A percentile compares a stretch with the other conserved stretches of the same genome.
Conservation (phyloP, 805 yeast species). For the Lipomyces japonicus region DNA sequence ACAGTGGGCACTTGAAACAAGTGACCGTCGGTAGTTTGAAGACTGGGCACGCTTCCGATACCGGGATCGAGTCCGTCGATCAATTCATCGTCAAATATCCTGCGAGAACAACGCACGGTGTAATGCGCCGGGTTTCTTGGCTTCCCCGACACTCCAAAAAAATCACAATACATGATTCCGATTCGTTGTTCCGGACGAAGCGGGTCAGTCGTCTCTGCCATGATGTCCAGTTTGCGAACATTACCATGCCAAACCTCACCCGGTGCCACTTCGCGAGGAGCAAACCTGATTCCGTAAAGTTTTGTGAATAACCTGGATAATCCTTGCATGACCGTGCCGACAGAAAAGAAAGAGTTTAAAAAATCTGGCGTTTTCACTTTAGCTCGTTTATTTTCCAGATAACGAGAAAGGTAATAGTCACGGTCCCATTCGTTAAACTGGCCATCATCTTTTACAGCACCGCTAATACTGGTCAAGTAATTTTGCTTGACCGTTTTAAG, state of each 20-base stretch:
- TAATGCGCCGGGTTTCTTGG: slow-evolving; percentile 85
- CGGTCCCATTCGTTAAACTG: slow-evolving; percentile 86
- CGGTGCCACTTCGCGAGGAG: slow-evolving; percentile 55
- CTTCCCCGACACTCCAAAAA: slow-evolving; percentile 73
- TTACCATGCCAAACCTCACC: slow-evolving; percentile 90
- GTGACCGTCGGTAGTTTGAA: slow-evolving; percentile 39
- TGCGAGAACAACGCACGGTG: slow-evolving; percentile 91
- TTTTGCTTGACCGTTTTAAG: slow-evolving; percentile 44
- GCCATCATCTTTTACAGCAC: slow-evolving; percentile 33
- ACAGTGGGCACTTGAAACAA: slow-evolving; percentile 82
- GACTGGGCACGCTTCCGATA: slow-evolving; percentile 23
- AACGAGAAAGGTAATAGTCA: slow-evolving; percentile 53
- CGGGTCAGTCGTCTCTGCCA: slow-evolving; percentile 54
- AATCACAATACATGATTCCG: slow-evolving; percentile 84
- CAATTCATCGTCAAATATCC: slow-evolving; percentile 54
- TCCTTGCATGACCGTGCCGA: slow-evolving; percentile 84
- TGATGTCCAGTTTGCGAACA: slow-evolving; percentile 76
- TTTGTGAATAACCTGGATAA: slow-evolving; percentile 63
- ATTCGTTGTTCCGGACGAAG: slow-evolving; percentile 38
- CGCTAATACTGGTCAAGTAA: slow-evolving; percentile 28
- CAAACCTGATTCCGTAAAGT: slow-evolving; percentile 73
- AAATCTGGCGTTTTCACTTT: slow-evolving; percentile 41
- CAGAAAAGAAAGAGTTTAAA: slow-evolving; percentile 69
- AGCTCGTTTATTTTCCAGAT: slow-evolving; percentile 35
- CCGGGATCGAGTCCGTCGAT: slow-evolving; percentile 38